phyloP scores from a whole-genome alignment of 148 eudicot species.

The Euryodendron excelsum region DNA sequence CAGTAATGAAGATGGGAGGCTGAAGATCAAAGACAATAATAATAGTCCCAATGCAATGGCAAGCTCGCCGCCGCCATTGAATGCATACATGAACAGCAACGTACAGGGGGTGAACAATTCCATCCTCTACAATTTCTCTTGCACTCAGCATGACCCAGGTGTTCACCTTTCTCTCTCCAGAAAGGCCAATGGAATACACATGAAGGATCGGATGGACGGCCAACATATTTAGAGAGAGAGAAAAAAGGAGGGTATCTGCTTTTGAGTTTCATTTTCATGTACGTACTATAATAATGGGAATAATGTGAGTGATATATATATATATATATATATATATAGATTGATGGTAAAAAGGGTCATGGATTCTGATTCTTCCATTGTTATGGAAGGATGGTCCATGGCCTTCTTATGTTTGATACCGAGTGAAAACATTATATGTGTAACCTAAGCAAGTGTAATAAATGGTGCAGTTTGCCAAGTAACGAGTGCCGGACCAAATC shows the following conservation, averaged over 20 bases:
- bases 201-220: slow-evolving; percentile 11
- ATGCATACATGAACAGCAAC: slow-evolving; percentile 50
- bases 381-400: slow-evolving; percentile 13
- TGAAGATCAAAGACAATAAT: not conserved
- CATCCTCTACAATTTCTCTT: slow-evolving; percentile 30
- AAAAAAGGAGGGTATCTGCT: not conserved
- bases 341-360: not conserved
- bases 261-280: not conserved
- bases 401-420: not conserved
- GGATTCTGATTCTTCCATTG: slow-evolving; percentile 8
- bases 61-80: slow-evolving; percentile 19
- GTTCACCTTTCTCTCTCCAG: slow-evolving; percentile 29
- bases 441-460: not conserved
- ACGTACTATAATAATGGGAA: not conserved
- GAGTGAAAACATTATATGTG: not conserved
- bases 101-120: slow-evolving; percentile 61
- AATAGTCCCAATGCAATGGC: not conserved
- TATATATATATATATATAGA: no score
- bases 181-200: slow-evolving; percentile 22
- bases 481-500: no score
- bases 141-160: slow-evolving; percentile 53
- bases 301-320: not conserved
- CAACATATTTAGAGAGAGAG: not conserved
- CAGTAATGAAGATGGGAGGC: slow-evolving; percentile 17
- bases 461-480: not conserved